phyloP scores from a whole-genome alignment of 192 early-diverging fungal genomes.

The Coemansia sp. region DNA sequence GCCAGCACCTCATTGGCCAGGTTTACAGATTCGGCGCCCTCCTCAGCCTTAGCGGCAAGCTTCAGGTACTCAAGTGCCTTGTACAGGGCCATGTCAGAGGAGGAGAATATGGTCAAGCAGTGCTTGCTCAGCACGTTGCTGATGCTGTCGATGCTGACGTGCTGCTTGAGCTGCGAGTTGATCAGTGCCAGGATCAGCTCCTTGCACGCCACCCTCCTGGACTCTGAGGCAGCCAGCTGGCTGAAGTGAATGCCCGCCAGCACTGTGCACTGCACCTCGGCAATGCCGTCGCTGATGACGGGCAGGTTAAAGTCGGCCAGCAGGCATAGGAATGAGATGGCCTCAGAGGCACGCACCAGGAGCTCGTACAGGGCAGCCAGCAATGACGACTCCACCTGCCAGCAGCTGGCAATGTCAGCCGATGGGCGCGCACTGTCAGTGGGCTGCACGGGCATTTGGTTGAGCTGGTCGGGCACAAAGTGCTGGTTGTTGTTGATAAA shows the following conservation, averaged over 20 bases:
- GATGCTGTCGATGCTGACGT: constrained; percentile 57
- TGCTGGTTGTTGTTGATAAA: constrained; percentile 53
- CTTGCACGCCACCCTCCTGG: constrained; percentile 59
- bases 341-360: constrained; percentile 60
- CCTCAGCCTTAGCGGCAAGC: constrained; percentile 51
- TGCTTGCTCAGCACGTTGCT: constrained; percentile 62
- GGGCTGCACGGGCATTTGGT: constrained; percentile 50
- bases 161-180: constrained; percentile 58
- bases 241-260: constrained; percentile 58
- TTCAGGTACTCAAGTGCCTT: constrained; percentile 61
- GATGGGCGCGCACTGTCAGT: constrained; percentile 34
- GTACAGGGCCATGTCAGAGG: constrained; percentile 66
- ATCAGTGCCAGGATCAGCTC: constrained; percentile 68
- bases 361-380: constrained; percentile 60
- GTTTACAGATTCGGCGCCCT: constrained; percentile 44
- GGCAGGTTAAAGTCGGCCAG: constrained; percentile 67
- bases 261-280: constrained; percentile 47
- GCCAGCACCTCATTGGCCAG: constrained; percentile 51
- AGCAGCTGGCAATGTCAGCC: constrained; percentile 46
- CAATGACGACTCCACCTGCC: constrained; percentile 62
- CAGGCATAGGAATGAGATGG: constrained; percentile 66
- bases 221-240: constrained; percentile 54
- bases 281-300: constrained; percentile 49
- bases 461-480: constrained; percentile 55
- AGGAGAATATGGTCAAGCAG: constrained; percentile 65